Evolutionary conservation across 306 rosid species (phyloP), one percentile per base, ranked within the genome.

Genomic region (Dalbergia cochinchinensis): DNA sequence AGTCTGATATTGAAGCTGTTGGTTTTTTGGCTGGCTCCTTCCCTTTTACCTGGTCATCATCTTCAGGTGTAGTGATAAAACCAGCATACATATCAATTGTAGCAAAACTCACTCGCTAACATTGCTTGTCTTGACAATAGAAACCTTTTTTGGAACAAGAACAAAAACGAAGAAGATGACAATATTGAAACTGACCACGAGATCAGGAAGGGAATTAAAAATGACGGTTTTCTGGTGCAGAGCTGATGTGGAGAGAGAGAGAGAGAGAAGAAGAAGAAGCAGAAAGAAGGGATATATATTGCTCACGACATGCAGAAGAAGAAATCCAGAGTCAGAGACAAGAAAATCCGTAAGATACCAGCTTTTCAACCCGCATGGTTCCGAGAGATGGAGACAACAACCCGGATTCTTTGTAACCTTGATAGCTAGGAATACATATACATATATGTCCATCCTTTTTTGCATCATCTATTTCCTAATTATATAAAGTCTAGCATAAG

Each of bases 271-370:
- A 11, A 1, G 8, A 33, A 20, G 26, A 20, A 42, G 44, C 47
- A 62, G 61, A 75, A 63, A 47, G 10, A 55, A 67, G 35, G 48
- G 53, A 9, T 44, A 44, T 47, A 55, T 78, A 69, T 78, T 69
- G 69, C 69, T 50, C 53, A 41, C 45, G 39, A 74, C 70, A 85
- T 84, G 85, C 82, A 83, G 74, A 81, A 22, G 81, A 83, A 16
- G 83, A 84, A 79, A 81, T 80, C 67, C 72, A 70, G 0, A 54
- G 33, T 74, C 81, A 76, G 78, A 62, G 70, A 73, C 82, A 71
- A 65, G 50, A 77, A 77, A 58, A 83, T 83, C 83, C 79, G 16
- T 54, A 8, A 42, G 59, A 66, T 58, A 81, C 55, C 84, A 58
- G 47, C 71, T 66, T 81, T 81, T 66, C 20, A 42, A 62, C 51